Evolutionary conservation across 2,329 filamentous ascomycete species (phyloP).

Genomic region (Aspergillus pseudotamarii): DNA sequence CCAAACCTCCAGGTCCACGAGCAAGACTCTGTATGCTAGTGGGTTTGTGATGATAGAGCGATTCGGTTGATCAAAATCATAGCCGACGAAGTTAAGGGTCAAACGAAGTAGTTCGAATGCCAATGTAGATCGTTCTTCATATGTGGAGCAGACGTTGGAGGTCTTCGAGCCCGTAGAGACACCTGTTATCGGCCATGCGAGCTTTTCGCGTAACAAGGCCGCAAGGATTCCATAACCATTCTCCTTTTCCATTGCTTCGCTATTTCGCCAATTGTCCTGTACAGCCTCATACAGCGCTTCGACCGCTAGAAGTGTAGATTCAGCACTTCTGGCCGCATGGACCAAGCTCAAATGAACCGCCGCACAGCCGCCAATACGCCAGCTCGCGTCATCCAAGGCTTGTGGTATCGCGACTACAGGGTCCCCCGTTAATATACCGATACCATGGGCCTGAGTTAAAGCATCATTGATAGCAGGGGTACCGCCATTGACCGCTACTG

Average conservation of each 20-base stretch:
- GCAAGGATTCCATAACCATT: conserved; percentile 90
- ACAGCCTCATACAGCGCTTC: conserved; percentile 85
- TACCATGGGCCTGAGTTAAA: conserved; percentile 76
- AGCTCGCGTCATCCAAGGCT: conserved; percentile 86
- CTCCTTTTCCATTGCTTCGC: conserved; percentile 95
- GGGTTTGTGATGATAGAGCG: conserved; percentile 96
- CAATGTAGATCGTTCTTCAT: conserved; percentile 55
- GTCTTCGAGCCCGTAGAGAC: conserved; percentile 47
- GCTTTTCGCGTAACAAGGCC: conserved; percentile 79
- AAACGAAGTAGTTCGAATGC: conserved; percentile 69
- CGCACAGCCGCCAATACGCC: conserved; percentile 89
- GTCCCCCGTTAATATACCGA: conserved; percentile 78
- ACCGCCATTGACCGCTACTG: conserved; percentile 85
- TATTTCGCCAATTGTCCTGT: conserved; percentile 92
- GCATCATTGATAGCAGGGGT: conserved; percentile 87
- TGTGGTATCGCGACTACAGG: conserved; percentile 81
- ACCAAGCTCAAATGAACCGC: conserved; percentile 82
- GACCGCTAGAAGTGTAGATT: conserved; percentile 74
- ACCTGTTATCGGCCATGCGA: conserved; percentile 47
- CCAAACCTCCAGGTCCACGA: conserved; percentile 95
- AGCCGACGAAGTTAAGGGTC: conserved; percentile 85
- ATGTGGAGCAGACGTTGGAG: conserved; percentile 36
- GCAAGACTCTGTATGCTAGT: conserved; percentile 84
- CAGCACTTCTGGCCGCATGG: conserved; percentile 70
- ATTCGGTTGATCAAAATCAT: conserved; percentile 75